Evolutionary conservation across 202 grass and related monocot species (phyloP).

Genomic region (Digitaria exilis): DNA sequence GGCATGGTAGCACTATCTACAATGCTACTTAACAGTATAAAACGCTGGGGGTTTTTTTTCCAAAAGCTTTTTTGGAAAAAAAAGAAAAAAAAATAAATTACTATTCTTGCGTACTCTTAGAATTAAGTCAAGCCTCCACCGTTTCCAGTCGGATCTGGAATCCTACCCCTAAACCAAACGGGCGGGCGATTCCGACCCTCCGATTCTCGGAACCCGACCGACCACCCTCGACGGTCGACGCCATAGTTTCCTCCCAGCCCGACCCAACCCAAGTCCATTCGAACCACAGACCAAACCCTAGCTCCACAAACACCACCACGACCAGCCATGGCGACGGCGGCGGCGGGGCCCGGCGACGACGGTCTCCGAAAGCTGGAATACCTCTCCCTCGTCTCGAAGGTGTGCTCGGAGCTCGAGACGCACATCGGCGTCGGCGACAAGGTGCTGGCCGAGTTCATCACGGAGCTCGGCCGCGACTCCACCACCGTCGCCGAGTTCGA

Average conservation of each 20-base stretch:
- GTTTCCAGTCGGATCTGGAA: too few relatives aligned
- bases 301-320: constrained; percentile 10
- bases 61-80: too few relatives aligned
- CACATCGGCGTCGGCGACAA: constrained; percentile 92
- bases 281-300: constrained; percentile 36
- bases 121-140: too few relatives aligned
- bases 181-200: background rate
- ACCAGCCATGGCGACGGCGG: constrained; percentile 43
- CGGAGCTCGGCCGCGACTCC: constrained; percentile 78
- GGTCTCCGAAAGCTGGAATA: constrained; percentile 82
- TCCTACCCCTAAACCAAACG: too few relatives aligned
- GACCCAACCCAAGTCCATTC: background rate
- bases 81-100: too few relatives aligned
- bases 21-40: too few relatives aligned
- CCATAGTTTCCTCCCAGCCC: background rate
- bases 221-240: background rate
- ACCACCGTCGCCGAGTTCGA: constrained; percentile 76
- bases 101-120: too few relatives aligned
- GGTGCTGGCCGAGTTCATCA: constrained; percentile 96
- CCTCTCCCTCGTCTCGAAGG: constrained; percentile 85
- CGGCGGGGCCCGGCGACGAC: constrained; percentile 32
- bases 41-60: too few relatives aligned
- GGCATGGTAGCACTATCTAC: too few relatives aligned
- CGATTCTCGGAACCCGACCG: background rate
- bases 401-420: constrained; percentile 90